phyloP scores from a whole-genome alignment of 164 flowering plant species.

The Vitis labrusca region DNA sequence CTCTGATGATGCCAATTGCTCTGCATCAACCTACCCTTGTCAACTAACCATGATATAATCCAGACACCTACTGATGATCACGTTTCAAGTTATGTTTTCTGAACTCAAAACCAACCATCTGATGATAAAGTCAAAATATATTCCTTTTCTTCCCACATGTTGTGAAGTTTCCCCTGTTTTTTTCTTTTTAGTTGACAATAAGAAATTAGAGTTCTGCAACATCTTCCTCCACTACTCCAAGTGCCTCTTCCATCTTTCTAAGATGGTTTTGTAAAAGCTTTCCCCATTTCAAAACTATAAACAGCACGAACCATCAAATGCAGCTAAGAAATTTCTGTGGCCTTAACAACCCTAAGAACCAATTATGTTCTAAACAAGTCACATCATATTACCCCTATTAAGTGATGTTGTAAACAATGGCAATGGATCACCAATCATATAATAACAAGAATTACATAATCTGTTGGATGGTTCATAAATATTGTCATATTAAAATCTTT shows the following conservation, averaged over 20 bases:
- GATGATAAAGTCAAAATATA: background rate
- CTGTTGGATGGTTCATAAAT: too few species aligned
- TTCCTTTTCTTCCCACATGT: background rate
- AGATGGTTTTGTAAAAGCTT: background rate
- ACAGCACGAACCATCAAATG: background rate
- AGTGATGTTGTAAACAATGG: too few species aligned
- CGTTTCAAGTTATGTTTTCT: background rate
- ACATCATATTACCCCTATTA: too few species aligned
- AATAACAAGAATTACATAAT: too few species aligned
- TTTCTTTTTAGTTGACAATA: background rate
- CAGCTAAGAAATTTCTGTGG: background rate
- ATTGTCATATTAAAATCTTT: too few species aligned
- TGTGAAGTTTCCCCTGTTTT: background rate
- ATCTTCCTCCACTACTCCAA: background rate
- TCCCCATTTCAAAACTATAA: background rate
- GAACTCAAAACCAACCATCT: constrained; percentile 1
- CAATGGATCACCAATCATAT: too few species aligned
- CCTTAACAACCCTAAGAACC: too few species aligned
- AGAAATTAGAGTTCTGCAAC: background rate
- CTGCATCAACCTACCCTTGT: background rate
- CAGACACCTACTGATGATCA: background rate
- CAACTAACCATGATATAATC: background rate
- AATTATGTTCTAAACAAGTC: too few species aligned
- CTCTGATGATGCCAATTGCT: too few species aligned
- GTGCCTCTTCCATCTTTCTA: background rate